Conservation (phyloP, 2,329 filamentous ascomycete genomes). For the Botrytis fragariae region DNA sequence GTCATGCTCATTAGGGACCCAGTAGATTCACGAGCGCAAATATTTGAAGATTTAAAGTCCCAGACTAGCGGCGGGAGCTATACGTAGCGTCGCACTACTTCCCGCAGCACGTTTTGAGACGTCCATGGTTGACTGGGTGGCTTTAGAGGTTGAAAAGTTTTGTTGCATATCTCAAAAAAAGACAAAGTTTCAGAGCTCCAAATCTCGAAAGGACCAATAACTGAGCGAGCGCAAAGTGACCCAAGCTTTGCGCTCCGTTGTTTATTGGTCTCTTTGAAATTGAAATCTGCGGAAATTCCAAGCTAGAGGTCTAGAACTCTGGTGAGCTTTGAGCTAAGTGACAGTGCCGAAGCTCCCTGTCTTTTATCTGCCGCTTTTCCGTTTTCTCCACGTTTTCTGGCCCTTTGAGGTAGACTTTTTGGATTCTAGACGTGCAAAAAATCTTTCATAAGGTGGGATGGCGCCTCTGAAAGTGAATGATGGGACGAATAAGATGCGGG, state of each 20-base stretch:
- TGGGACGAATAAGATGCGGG: background rate
- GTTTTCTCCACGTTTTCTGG: background rate
- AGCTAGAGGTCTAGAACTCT: background rate
- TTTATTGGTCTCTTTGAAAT: background rate
- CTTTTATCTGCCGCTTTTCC: background rate
- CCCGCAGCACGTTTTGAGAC: background rate
- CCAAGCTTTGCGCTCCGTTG: background rate
- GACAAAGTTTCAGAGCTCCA: background rate
- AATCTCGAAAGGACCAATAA: background rate
- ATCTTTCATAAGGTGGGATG: background rate
- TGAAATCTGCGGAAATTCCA: background rate
- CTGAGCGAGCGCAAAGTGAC: background rate
- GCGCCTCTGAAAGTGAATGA: background rate
- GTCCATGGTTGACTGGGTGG: background rate
- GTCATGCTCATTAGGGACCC: background rate
- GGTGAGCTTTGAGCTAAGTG: background rate
- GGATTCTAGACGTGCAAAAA: background rate
- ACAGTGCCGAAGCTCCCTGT: too few species aligned
- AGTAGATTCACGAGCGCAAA: constrained; percentile 8
- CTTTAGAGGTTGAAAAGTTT: background rate
- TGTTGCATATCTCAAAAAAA: constrained; percentile 1
- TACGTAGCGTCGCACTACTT: background rate
- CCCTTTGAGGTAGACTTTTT: too few species aligned
- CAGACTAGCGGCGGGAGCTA: background rate
- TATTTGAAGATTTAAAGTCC: background rate